These are phyloP conservation scores for Ceratocystiopsis brevicomis DNA, from an alignment of 2,329 filamentous ascomycete species.

Conservation along the genomic window DNA sequence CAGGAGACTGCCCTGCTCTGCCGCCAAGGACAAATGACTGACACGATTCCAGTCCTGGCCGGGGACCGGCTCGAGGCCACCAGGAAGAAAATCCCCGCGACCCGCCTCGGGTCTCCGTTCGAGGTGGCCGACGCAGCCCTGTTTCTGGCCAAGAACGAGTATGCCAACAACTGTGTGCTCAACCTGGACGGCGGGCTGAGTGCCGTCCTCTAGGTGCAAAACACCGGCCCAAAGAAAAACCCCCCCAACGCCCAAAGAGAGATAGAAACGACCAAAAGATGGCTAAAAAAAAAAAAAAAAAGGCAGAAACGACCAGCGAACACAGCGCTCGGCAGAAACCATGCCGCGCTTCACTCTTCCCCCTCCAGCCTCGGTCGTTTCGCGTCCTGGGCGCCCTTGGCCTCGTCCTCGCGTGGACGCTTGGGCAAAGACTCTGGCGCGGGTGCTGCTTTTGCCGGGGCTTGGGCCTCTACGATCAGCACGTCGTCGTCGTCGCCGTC, in stretches of 20 bases:
- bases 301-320: too few relatives aligned
- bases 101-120: constrained; percentile 44
- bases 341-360: too few relatives aligned
- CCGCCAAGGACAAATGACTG: not conserved
- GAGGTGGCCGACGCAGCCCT: constrained; percentile 70
- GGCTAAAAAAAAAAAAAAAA: too few relatives aligned
- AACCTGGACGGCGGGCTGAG: constrained; percentile 75
- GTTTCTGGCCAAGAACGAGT: constrained; percentile 60
- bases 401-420: constrained; percentile 18
- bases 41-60: not conserved
- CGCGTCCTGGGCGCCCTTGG: constrained; percentile 30
- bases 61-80: too few relatives aligned
- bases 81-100: constrained; percentile 36
- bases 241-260: too few relatives aligned
- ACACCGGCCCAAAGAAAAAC: too few relatives aligned
- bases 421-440: constrained; percentile 16
- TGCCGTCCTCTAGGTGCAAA: constrained; percentile 21
- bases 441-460: too few relatives aligned
- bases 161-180: constrained; percentile 72
- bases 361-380: constrained; percentile 9
- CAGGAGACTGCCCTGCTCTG: too few relatives aligned
- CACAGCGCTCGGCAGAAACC: too few relatives aligned
- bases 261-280: too few relatives aligned
- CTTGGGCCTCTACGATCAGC: constrained; percentile 11
- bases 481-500: constrained; percentile 19